phyloP scores from a whole-genome alignment of 2,329 filamentous ascomycete genomes.

The Ophiostoma pallidulum region DNA sequence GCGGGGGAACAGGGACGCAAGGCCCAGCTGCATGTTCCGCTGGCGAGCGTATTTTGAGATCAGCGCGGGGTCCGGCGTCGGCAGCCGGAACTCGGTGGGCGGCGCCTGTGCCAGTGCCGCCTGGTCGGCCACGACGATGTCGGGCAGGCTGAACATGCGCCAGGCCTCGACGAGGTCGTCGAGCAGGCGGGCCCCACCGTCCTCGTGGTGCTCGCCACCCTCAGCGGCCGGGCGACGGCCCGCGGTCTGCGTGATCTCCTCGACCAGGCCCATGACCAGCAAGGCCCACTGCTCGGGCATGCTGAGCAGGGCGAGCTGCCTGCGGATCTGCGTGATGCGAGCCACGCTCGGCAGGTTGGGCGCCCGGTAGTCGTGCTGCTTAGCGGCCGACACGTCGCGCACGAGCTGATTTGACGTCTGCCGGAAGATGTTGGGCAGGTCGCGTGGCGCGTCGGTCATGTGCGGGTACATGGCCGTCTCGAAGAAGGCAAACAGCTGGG shows the following conservation, averaged over 20 bases:
- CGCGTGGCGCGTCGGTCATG: conserved; percentile 17
- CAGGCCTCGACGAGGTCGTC: conserved; percentile 33
- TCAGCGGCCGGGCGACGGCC: conserved; percentile 5
- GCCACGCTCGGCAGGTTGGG: conserved; percentile 28
- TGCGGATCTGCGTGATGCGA: conserved; percentile 28
- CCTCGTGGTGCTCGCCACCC: too few species aligned
- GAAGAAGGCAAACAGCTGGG: conserved; percentile 26
- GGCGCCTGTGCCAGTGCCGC: conserved; percentile 1
- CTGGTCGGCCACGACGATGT: conserved; percentile 12
- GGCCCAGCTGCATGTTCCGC: conserved; percentile 21
- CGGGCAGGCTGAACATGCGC: conserved; percentile 30
- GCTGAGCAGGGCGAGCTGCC: conserved; percentile 27
- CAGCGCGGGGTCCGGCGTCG: conserved; percentile 6
- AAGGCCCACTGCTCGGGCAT: conserved; percentile 25
- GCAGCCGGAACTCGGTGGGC: conserved; percentile 12
- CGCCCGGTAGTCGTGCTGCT: conserved; percentile 23
- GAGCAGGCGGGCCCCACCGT: too few species aligned
- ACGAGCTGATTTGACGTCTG: conserved; percentile 23
- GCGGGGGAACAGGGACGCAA: conserved; percentile 28
- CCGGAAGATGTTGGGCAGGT: conserved; percentile 25
- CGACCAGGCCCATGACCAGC: conserved; percentile 26
- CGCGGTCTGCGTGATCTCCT: conserved; percentile 19
- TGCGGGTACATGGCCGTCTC: conserved; percentile 23
- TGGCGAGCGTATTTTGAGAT: conserved; percentile 11
- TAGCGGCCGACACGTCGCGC: conserved; percentile 24